phyloP scores from a whole-genome alignment of 331 rosid species.

The Malus hybrid region DNA sequence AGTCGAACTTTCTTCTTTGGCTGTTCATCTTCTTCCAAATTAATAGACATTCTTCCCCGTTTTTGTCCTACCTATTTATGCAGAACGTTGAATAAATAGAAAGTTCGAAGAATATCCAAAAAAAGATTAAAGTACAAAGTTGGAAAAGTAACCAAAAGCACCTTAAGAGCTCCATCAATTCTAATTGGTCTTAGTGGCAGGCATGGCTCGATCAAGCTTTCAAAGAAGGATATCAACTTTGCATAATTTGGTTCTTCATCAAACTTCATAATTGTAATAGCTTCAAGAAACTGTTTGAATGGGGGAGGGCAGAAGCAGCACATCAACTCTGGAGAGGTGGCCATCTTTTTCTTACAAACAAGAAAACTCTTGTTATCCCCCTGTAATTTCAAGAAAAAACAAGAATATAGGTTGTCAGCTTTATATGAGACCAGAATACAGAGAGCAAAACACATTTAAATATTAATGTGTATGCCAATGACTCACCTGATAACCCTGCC shows the following conservation, averaged over 20 bases:
- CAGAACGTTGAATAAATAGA: slow-evolving; percentile 2
- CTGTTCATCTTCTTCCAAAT: slow-evolving; percentile 86
- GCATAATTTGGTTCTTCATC: slow-evolving; percentile 97
- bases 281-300: slow-evolving; percentile 85
- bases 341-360: slow-evolving; percentile 91
- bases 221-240: slow-evolving; percentile 74
- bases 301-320: slow-evolving; percentile 90
- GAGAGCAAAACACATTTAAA: neutral
- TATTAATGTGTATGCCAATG: neutral
- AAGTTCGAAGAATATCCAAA: neutral
- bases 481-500: slow-evolving; percentile 96
- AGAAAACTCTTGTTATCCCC: slow-evolving; percentile 97
- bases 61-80: slow-evolving; percentile 79
- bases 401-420: neutral
- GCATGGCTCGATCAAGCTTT: slow-evolving; percentile 73
- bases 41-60: slow-evolving; percentile 69
- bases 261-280: slow-evolving; percentile 78
- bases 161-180: slow-evolving; percentile 97
- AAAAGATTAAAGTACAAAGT: neutral
- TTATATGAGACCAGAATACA: slow-evolving; percentile 4
- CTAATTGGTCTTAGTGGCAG: slow-evolving; percentile 67
- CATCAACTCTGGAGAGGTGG: slow-evolving; percentile 86
- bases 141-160: slow-evolving; percentile 1
- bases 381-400: slow-evolving; percentile 30
- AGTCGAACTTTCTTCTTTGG: slow-evolving; percentile 91